Base-by-base conservation (phyloP, 2,329 filamentous ascomycete genomes). In the Monosporascus sp. region DNA sequence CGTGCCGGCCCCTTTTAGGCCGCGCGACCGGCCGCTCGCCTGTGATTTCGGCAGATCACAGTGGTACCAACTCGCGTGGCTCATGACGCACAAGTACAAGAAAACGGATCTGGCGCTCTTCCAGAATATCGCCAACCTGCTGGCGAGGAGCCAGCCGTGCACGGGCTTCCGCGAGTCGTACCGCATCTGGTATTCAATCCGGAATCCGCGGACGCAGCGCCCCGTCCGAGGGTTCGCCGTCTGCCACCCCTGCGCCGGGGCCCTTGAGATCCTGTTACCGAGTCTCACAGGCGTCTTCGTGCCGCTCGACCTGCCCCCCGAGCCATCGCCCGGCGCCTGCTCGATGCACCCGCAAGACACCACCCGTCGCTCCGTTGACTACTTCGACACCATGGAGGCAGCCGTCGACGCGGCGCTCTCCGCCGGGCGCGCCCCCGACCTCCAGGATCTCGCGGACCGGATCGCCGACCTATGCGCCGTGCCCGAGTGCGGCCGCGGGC, bases 61-160 rank as follows among this genome's bases (percentile, higher is more conserved):
- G 1, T 97, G 91, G 90, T 87, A 90, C 62, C 84, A 89, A 27
- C 83, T 96, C 39, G 91, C 91, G 1, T 96, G 88, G 83, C 77
- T 92, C 3, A 77, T 96, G 57, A 92, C 85, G 2, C 73, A 88
- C 50, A 90, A 91, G 68, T 82, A 89, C 59, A 72, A 82, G 14
- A 75, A 81, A 18, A 75, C 79, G 3, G 84, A 90, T 58, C 72
- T 94, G 41, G 80, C 81, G 14, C 72, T 95, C 5, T 76, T 97
- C 31, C 82, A 87, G 54, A 79, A 81, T 38, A 77, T 96, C 37
- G 84, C 87, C 5, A 78, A 81, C 9, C 79, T 90, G 39, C 74
- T 80, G 2, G 77, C 80, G 5, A 78, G 74, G 25, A 72, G 78
- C 63, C 77, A 69, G 65, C 80, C 64, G 72, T 95, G 79, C 73